phyloP scores from a whole-genome alignment of 441 rosid genomes.

The Erodium moschatum region DNA sequence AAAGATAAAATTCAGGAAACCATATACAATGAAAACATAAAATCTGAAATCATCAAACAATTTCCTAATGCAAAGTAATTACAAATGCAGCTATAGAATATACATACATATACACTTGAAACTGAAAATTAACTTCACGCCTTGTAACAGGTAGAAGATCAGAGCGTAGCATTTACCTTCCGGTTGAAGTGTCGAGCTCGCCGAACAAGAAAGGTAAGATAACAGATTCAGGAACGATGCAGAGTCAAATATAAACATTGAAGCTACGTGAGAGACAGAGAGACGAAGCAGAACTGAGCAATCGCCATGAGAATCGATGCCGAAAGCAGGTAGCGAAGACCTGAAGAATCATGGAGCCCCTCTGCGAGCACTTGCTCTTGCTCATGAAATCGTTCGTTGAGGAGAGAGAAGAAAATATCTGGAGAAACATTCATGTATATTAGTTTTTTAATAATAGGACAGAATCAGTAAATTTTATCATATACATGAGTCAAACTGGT shows the following conservation, averaged over 20 bases:
- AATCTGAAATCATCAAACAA: neutral
- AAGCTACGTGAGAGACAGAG: neutral
- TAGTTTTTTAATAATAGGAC: no score
- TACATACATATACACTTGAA: no score
- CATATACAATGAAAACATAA: neutral
- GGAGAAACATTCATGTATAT: no score
- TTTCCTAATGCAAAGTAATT: neutral
- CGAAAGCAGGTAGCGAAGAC: neutral
- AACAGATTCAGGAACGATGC: neutral
- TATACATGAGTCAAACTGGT: no score
- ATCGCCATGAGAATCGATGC: neutral
- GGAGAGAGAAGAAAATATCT: no score
- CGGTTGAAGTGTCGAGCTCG: neutral
- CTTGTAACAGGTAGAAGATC: neutral
- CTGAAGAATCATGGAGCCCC: neutral
- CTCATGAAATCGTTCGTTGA: no score
- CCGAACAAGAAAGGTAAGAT: neutral
- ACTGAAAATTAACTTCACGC: neutral
- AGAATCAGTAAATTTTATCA: no score
- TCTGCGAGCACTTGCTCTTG: neutral
- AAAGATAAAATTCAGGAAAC: neutral
- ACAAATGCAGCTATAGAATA: neutral
- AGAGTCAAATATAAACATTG: neutral
- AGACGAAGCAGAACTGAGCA: neutral
- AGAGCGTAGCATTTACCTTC: neutral